These are phyloP conservation scores for Vicia sativa DNA, from an alignment of 306 rosid genomes.

Conservation along the genomic window DNA sequence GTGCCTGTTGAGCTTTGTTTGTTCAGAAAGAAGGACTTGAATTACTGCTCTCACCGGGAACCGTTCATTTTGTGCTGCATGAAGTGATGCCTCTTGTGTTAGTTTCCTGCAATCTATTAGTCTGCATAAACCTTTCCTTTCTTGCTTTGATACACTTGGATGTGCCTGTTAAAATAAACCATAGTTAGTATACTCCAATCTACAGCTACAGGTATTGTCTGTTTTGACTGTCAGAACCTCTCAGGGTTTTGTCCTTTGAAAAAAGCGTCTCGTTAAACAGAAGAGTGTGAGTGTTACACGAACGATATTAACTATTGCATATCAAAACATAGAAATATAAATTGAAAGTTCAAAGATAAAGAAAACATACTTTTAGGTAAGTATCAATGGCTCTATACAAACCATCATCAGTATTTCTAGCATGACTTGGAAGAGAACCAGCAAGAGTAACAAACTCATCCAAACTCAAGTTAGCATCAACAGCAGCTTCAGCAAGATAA, in stretches of 20 bases:
- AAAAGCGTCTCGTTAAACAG: too few relatives aligned
- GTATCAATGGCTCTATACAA: slow-evolving; percentile 95
- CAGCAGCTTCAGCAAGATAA: slow-evolving; percentile 81
- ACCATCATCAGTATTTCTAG: slow-evolving; percentile 83
- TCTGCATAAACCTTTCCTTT: slow-evolving; percentile 73
- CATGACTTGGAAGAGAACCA: slow-evolving; percentile 69
- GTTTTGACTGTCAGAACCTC: too few relatives aligned
- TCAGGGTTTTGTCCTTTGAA: too few relatives aligned
- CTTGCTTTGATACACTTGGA: slow-evolving; percentile 73
- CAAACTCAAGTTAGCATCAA: slow-evolving; percentile 68
- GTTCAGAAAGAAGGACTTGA: slow-evolving; percentile 82
- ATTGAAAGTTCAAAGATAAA: background rate
- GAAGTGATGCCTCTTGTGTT: slow-evolving; percentile 82
- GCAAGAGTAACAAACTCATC: slow-evolving; percentile 68
- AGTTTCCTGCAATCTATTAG: slow-evolving; percentile 84
- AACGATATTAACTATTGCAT: too few relatives aligned
- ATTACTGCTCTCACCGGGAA: slow-evolving; percentile 87
- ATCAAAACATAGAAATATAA: too few relatives aligned
- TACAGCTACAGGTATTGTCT: too few relatives aligned
- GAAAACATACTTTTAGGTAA: slow-evolving; percentile 73
- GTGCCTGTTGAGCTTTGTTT: slow-evolving; percentile 52
- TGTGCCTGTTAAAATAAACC: slow-evolving; percentile 63
- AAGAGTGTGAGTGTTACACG: too few relatives aligned
- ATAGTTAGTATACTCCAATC: background rate
- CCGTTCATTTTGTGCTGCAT: slow-evolving; percentile 89